Evolutionary conservation across 2,329 filamentous ascomycete genomes (phyloP).

Genomic region (Apiospora arundinis): DNA sequence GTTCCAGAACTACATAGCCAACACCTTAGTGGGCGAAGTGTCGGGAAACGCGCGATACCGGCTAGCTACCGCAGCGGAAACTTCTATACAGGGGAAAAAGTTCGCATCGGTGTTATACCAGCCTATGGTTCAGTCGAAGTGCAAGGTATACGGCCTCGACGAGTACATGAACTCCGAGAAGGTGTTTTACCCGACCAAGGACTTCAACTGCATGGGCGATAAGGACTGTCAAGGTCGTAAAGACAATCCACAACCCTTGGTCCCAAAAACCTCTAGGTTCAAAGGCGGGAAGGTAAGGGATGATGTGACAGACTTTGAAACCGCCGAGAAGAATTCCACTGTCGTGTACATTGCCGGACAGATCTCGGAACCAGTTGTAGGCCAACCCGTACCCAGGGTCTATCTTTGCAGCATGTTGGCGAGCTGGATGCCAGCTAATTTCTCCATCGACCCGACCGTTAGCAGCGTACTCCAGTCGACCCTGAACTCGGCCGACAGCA

Average conservation of each 20-base stretch:
- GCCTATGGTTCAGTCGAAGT: neutral
- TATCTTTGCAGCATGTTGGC: neutral
- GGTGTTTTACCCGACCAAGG: neutral
- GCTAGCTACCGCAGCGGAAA: neutral
- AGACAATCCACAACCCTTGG: neutral
- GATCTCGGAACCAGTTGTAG: neutral
- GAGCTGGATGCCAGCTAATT: neutral
- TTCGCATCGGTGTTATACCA: neutral
- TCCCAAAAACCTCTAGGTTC: neutral
- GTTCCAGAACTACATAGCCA: neutral
- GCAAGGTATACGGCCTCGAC: neutral
- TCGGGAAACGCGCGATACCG: neutral
- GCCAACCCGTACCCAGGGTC: neutral
- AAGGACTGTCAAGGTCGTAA: neutral
- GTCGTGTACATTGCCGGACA: neutral
- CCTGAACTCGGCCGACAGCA: neutral
- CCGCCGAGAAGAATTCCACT: neutral
- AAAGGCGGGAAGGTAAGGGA: neutral
- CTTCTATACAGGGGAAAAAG: no score
- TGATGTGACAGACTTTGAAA: neutral
- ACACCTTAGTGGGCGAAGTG: neutral
- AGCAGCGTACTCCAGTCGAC: neutral
- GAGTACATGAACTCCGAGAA: neutral
- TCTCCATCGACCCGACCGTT: no score
- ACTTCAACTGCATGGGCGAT: conserved; percentile 2